Percentiles rank a stretch among this genome's conserved stretches.
Conservation (phyloP, 1,284 basidiomycete species). For the Calocybe gambosa region DNA sequence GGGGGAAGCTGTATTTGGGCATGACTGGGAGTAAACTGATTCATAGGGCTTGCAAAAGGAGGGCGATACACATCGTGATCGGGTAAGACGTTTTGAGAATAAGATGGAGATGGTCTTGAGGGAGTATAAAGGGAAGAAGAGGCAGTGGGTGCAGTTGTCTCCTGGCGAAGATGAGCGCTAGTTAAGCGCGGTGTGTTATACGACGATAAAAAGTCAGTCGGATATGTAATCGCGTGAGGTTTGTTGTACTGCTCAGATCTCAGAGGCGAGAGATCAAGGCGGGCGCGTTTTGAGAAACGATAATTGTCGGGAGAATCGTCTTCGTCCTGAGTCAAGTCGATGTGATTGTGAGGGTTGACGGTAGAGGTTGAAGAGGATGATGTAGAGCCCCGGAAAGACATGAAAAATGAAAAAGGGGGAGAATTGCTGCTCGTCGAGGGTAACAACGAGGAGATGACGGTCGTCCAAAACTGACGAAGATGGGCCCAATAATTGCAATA, state of each 20-base stretch:
- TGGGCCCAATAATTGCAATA: neutral
- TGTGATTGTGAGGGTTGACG: slow-evolving; percentile 22
- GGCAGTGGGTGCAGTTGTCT: no score
- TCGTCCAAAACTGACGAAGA: neutral
- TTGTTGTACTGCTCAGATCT: slow-evolving; percentile 8
- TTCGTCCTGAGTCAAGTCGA: slow-evolving; percentile 60
- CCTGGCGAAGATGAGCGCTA: slow-evolving; percentile 7
- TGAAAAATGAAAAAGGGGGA: slow-evolving; percentile 5
- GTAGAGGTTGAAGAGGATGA: slow-evolving; percentile 1
- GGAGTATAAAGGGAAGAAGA: no score
- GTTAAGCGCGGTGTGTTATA: slow-evolving; percentile 15
- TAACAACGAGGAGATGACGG: slow-evolving; percentile 8
- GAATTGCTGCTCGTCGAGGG: slow-evolving; percentile 3
- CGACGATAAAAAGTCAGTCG: slow-evolving; percentile 5
- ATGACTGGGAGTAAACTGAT: slow-evolving; percentile 22
- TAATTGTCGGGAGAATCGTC: slow-evolving; percentile 33
- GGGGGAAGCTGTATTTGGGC: slow-evolving; percentile 13
- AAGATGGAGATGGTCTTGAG: slow-evolving; percentile 6
- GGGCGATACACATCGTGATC: slow-evolving; percentile 34
- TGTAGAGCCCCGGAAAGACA: neutral
- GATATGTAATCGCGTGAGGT: slow-evolving; percentile 8
- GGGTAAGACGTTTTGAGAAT: slow-evolving; percentile 7
- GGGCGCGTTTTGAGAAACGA: slow-evolving; percentile 33
- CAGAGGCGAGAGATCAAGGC: slow-evolving; percentile 26
- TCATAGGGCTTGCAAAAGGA: slow-evolving; percentile 38